Base-by-base conservation (phyloP, 441 rosid genomes). In the Eutrema salsugineum region DNA sequence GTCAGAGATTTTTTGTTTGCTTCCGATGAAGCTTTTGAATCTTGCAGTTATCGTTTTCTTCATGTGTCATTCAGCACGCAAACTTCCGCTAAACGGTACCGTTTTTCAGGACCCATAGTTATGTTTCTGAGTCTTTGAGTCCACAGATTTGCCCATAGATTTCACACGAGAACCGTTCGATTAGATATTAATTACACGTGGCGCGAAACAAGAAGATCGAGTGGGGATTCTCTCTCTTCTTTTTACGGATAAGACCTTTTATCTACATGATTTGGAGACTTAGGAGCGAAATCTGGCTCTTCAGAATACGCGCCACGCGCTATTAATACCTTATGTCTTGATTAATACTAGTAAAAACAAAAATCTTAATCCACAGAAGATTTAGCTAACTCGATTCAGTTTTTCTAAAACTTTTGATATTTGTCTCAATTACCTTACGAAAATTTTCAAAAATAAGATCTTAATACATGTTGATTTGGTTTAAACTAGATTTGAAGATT, bases 121-220 rank as follows among this genome's bases (percentile, higher is more conserved):
- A 51, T 56, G 50, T 17, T 42, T 30, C 55, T 4, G 47, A 20
- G 64, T 44, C 35, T 63, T 11, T 9, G 12, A 33, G 56, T 49
- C 79, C 71, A 70, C 61, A 39, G 71, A 40, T 70, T 69, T 76
- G 39, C 39, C 65, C 57, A 67, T 38, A 38, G 44, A 55, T 39
- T 62, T 48, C 39, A 14, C 15, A 9, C 0, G 1, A 8, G 0
- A 16, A 56, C 68, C 71, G 80, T 71, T 70, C 8, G 79, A 76
- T 76, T 78, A 68, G 61, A 69, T 60, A 68, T 30, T 57, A 6
- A 22, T 10, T 24, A 77, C 76, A 82, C 89, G 83, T 82, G 76
- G 70, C 63, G 6, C 27, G 0, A 2, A 12, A 60, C 0, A 0
- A 0, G 22, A 57, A 75, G 78, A 81, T 48, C 78, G 70, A 59